Conservation (phyloP, 768 basidiomycete genomes). For the Mrakia hoshinonis region DNA sequence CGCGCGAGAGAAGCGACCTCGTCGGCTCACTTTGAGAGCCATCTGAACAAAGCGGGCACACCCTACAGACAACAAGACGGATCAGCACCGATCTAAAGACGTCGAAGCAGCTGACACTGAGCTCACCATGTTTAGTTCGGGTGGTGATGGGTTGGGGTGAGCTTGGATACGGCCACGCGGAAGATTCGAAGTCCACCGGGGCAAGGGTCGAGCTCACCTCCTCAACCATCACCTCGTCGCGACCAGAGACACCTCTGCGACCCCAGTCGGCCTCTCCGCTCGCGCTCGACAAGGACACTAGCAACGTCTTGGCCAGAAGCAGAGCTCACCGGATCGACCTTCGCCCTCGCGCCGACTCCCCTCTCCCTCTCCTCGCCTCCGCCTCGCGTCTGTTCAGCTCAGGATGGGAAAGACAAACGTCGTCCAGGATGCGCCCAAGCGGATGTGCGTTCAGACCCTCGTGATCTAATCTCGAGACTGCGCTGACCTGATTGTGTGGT, state of each 20-base stretch:
- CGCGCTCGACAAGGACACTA: background rate
- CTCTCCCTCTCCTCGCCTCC: background rate
- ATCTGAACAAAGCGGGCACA: slow-evolving; percentile 95
- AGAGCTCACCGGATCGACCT: background rate
- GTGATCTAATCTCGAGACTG: background rate
- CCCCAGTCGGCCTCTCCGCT: background rate
- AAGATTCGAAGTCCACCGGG: background rate
- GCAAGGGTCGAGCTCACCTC: background rate
- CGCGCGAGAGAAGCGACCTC: background rate
- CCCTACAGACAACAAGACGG: slow-evolving; percentile 49
- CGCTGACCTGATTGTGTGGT: background rate
- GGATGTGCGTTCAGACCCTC: slow-evolving; percentile 36
- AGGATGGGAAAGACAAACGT: slow-evolving; percentile 40
- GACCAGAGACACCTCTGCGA: no score
- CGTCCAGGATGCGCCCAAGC: slow-evolving; percentile 40
- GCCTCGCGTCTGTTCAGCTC: background rate
- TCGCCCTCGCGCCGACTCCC: background rate
- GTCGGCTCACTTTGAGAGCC: slow-evolving; percentile 65
- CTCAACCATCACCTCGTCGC: background rate
- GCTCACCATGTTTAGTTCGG: slow-evolving; percentile 21
- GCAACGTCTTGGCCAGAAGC: background rate
- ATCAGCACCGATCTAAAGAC: background rate
- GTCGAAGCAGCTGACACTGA: background rate
- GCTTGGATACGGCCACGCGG: background rate
- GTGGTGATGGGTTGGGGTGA: background rate